Evolutionary conservation across 2,329 filamentous ascomycete genomes (phyloP).

Genomic region (Pyrenophora seminiperda): DNA sequence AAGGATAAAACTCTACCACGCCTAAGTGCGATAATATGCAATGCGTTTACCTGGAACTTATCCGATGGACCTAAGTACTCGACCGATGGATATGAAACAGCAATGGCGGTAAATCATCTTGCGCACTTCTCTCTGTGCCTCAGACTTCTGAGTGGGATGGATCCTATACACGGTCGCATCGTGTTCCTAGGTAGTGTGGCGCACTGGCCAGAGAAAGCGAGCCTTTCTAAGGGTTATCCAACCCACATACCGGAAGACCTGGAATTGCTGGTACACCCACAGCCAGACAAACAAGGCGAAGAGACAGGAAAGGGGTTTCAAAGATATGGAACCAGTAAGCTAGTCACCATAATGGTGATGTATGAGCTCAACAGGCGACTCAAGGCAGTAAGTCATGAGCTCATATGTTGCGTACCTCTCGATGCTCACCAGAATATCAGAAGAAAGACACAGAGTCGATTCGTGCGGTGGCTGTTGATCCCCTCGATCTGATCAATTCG

Average conservation of each 20-base stretch:
- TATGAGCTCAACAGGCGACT: constrained; percentile 49
- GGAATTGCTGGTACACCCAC: constrained; percentile 46
- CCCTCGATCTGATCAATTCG: constrained; percentile 45
- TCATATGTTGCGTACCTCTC: not conserved
- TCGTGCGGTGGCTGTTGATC: constrained; percentile 43
- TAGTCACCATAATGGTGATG: constrained; percentile 50
- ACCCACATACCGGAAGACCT: constrained; percentile 43
- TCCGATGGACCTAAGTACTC: constrained; percentile 14
- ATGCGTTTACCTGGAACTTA: constrained; percentile 30
- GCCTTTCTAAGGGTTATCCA: constrained; percentile 43
- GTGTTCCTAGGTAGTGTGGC: constrained; percentile 36
- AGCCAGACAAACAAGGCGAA: constrained; percentile 36
- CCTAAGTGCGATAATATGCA: constrained; percentile 31
- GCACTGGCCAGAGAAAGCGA: constrained; percentile 48
- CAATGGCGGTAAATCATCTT: constrained; percentile 26
- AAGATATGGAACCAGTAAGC: constrained; percentile 53
- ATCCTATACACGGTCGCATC: constrained; percentile 21
- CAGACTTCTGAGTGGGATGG: constrained; percentile 19
- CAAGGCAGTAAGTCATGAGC: constrained; percentile 28
- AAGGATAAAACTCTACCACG: constrained; percentile 8
- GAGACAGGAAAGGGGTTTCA: constrained; percentile 51
- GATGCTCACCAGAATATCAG: constrained; percentile 16
- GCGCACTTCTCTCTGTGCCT: constrained; percentile 25
- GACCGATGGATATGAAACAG: constrained; percentile 25
- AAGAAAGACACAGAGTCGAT: constrained; percentile 33